Conservation (phyloP, 116 monocot species). For the Papilionanthe hybrid region DNA sequence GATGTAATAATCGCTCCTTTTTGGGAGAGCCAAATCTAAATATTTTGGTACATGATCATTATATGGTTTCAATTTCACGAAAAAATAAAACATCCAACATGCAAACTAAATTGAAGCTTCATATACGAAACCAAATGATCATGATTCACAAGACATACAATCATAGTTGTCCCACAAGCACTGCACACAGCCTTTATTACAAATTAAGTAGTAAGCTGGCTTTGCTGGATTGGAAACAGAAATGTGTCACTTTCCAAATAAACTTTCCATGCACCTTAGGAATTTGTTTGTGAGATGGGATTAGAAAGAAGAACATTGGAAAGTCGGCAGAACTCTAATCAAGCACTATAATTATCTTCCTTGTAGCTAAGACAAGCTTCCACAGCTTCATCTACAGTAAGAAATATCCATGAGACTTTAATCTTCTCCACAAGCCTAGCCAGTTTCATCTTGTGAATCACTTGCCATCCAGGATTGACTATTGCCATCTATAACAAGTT, state of each 20-base stretch:
- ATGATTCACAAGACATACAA: not conserved
- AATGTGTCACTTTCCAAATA: not conserved
- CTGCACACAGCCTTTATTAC: not conserved
- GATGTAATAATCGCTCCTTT: no score
- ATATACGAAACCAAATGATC: not conserved
- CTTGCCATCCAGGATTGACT: constrained; percentile 72
- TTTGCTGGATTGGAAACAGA: not conserved
- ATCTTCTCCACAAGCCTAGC: constrained; percentile 42
- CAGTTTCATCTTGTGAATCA: constrained; percentile 80
- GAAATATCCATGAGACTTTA: constrained; percentile 51
- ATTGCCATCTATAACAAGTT: constrained; percentile 48
- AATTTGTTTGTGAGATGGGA: not conserved
- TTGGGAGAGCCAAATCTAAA: no score
- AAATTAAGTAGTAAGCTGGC: not conserved
- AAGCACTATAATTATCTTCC: not conserved
- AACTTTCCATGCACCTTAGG: not conserved
- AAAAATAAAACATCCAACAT: not conserved
- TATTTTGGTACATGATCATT: no score
- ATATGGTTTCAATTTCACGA: not conserved
- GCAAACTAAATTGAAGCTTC: not conserved
- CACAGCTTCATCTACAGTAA: constrained; percentile 72
- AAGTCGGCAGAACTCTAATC: not conserved
- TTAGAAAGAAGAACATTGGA: not conserved
- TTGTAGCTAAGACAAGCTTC: constrained; percentile 42
- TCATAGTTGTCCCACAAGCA: not conserved